Evolutionary conservation across 805 yeast genomes (phyloP).

Genomic region (Hanseniaspora lachancei): DNA sequence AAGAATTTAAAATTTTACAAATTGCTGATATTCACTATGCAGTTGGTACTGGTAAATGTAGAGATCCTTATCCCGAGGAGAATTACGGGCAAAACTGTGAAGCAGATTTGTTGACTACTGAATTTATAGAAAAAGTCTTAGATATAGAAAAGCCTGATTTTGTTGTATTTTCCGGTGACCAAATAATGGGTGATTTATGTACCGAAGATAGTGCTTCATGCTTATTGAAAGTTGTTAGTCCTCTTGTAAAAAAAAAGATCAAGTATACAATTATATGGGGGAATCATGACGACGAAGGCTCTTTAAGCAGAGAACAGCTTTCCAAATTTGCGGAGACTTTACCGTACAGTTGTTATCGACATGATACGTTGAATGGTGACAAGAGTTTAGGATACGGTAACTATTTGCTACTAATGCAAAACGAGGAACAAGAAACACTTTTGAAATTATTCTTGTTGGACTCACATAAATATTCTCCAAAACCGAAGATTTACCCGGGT

Average conservation of each 20-base stretch:
- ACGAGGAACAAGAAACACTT: conserved; percentile 31
- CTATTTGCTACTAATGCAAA: conserved; percentile 44
- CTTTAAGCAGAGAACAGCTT: conserved; percentile 43
- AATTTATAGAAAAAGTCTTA: conserved; percentile 48
- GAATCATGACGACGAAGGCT: conserved; percentile 88
- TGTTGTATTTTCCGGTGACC: conserved; percentile 84
- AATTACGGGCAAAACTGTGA: conserved; percentile 33
- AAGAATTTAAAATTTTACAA: conserved; percentile 66
- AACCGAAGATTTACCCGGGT: conserved; percentile 56
- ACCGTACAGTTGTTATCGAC: conserved; percentile 53
- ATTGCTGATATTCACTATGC: conserved; percentile 84
- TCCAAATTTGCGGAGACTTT: conserved; percentile 43
- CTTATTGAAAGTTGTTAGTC: conserved; percentile 58
- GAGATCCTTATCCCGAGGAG: conserved; percentile 52
- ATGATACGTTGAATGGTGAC: conserved; percentile 44
- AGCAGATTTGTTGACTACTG: conserved; percentile 64
- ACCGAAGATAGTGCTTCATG: conserved; percentile 76
- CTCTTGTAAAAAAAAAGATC: conserved; percentile 51
- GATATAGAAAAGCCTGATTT: conserved; percentile 72
- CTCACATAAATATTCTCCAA: conserved; percentile 61
- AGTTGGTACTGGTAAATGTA: conserved; percentile 69
- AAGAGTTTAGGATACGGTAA: conserved; percentile 67
- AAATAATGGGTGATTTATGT: conserved; percentile 59
- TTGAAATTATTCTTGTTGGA: conserved; percentile 66
- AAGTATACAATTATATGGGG: conserved; percentile 85